These are phyloP conservation scores for Casaregolazyma suthepensis DNA, from an alignment of 1,139 yeast genomes.

Conservation along the genomic window DNA sequence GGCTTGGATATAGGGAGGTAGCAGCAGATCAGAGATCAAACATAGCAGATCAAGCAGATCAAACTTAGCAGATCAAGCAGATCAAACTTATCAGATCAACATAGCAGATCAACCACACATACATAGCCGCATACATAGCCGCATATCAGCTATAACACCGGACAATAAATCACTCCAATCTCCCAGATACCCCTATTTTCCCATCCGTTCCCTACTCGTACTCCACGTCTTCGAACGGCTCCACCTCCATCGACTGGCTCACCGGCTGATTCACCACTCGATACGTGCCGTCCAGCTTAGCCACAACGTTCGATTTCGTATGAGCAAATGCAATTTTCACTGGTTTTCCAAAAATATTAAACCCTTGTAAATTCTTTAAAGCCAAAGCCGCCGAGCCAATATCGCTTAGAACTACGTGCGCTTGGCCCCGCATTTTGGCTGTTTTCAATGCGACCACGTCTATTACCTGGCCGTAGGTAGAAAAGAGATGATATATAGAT, in stretches of 20 bases:
- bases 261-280: constrained; percentile 17
- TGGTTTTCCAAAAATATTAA: constrained; percentile 50
- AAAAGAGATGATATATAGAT: constrained; percentile 54
- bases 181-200: constrained; percentile 12
- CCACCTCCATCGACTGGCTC: constrained; percentile 15
- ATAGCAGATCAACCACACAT: no score
- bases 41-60: not conserved
- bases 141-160: no score
- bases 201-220: constrained; percentile 11
- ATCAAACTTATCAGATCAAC: no score
- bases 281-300: constrained; percentile 31
- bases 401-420: constrained; percentile 56
- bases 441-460: constrained; percentile 46
- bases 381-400: constrained; percentile 51
- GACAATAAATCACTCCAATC: no score
- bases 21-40: not conserved
- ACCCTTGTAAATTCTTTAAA: constrained; percentile 43
- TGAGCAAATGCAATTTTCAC: constrained; percentile 46
- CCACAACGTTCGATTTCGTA: constrained; percentile 29
- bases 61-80: not conserved
- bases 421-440: constrained; percentile 64
- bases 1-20: constrained; percentile 12
- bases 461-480: constrained; percentile 63
- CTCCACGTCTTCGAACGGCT: constrained; percentile 15
- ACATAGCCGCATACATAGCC: no score